Percentiles rank a stretch among this genome's conserved stretches.
These are phyloP conservation scores for Saccharomyces hybrid DNA, from an alignment of 1,139 yeast genomes.

Conservation along the genomic window DNA sequence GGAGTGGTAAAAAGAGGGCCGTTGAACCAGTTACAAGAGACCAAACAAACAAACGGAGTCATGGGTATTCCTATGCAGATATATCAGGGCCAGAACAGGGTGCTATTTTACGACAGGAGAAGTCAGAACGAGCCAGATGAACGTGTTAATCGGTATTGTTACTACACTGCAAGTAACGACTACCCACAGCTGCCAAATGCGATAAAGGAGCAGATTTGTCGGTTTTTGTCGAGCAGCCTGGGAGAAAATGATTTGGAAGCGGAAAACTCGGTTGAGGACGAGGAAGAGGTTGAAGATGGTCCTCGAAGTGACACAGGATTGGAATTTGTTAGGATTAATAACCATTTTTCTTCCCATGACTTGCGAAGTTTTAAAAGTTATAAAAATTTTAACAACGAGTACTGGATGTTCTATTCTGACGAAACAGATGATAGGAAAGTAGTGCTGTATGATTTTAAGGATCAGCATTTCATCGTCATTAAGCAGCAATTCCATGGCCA, in stretches of 20 bases:
- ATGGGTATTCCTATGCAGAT: neutral
- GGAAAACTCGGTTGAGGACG: neutral
- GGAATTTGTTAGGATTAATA: neutral
- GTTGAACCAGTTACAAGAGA: neutral
- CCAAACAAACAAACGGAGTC: neutral
- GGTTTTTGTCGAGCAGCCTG: neutral
- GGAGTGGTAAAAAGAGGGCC: neutral
- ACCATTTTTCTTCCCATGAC: neutral
- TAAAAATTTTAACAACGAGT: neutral
- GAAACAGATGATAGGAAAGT: neutral
- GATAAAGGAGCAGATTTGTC: neutral
- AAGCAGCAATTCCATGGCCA: constrained; percentile 1
- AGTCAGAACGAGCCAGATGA: neutral
- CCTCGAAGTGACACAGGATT: neutral
- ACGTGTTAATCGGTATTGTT: neutral
- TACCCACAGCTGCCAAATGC: neutral
- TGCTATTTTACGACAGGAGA: neutral
- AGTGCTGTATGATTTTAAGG: neutral
- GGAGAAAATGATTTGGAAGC: neutral
- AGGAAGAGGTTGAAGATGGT: neutral
- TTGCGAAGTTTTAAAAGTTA: neutral
- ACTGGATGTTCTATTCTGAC: neutral
- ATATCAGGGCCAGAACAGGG: neutral
- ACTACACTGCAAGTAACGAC: neutral
- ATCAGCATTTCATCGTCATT: neutral